phyloP scores from a whole-genome alignment of 495 filamentous ascomycete genomes.

The Neurospora pannonica region DNA sequence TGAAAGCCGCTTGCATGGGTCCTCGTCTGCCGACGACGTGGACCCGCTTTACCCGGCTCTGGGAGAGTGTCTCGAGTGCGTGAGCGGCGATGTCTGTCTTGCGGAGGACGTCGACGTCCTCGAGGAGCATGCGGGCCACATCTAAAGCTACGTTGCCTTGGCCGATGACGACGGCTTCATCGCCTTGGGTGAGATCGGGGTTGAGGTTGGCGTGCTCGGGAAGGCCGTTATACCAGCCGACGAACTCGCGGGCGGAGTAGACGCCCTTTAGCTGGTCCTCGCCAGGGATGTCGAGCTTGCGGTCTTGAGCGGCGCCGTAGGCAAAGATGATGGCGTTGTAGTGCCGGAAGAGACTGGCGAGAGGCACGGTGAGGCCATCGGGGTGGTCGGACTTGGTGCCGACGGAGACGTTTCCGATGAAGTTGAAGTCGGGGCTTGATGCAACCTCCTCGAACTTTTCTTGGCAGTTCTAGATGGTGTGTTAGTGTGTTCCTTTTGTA shows the following conservation, averaged over 20 bases:
- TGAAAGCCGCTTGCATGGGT: constrained; percentile 86
- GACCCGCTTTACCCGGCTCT: constrained; percentile 69
- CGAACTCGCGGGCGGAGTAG: constrained; percentile 85
- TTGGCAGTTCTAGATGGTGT: constrained; percentile 66
- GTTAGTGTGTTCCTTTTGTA: neutral
- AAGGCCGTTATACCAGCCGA: constrained; percentile 96
- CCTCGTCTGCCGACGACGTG: constrained; percentile 80
- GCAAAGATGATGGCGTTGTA: constrained; percentile 91
- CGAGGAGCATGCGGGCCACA: constrained; percentile 79
- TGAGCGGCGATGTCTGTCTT: constrained; percentile 83
- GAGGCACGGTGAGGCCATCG: constrained; percentile 48
- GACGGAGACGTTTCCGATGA: constrained; percentile 80
- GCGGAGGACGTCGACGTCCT: constrained; percentile 56
- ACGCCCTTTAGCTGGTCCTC: constrained; percentile 63
- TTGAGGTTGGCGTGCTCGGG: constrained; percentile 71
- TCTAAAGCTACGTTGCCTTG: constrained; percentile 96
- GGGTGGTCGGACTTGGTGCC: constrained; percentile 44
- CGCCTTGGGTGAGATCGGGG: constrained; percentile 67
- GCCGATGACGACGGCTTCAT: constrained; percentile 82
- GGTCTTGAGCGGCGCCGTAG: constrained; percentile 82
- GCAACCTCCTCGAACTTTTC: constrained; percentile 89
- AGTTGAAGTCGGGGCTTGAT: constrained; percentile 69
- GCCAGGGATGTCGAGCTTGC: constrained; percentile 67
- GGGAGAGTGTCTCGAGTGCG: constrained; percentile 62
- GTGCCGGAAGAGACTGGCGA: constrained; percentile 61